Conservation (phyloP, 225 moss, liverwort and hornwort species). For the Straminergon stramineum region DNA sequence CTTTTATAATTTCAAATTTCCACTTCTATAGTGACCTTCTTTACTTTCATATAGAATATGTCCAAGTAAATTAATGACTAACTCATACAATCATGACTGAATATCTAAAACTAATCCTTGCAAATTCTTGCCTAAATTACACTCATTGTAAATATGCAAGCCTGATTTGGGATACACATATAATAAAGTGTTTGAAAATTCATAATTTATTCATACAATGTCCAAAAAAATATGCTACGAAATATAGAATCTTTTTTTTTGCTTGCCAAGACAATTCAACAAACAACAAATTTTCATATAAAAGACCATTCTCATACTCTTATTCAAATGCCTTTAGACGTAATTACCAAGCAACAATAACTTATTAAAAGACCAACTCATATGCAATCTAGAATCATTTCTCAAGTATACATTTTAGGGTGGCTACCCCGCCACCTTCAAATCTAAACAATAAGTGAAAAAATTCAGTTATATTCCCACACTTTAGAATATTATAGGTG, state of each 20-base stretch:
- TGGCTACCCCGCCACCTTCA: background rate
- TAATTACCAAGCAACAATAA: background rate
- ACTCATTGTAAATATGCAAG: background rate
- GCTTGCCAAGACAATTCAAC: background rate
- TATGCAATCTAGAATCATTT: accelerated
- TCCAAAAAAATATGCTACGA: background rate
- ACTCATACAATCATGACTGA: background rate
- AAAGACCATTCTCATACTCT: background rate
- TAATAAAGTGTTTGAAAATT: background rate
- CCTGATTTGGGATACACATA: too few species aligned
- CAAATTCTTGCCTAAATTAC: background rate
- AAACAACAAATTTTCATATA: background rate
- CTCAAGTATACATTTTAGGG: background rate
- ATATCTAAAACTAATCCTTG: background rate
- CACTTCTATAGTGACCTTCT: accelerated
- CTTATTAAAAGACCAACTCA: background rate
- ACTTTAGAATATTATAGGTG: too few species aligned
- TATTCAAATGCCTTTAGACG: accelerated
- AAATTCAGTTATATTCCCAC: accelerated
- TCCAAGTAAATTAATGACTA: background rate
- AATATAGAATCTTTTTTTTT: background rate
- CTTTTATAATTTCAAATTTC: background rate
- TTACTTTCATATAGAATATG: background rate
- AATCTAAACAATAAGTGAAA: background rate
- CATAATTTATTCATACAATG: background rate